Evolutionary conservation across 164 flowering plant species (phyloP), one percentile per base, ranked within the genome.

Genomic region (Piper betle): DNA sequence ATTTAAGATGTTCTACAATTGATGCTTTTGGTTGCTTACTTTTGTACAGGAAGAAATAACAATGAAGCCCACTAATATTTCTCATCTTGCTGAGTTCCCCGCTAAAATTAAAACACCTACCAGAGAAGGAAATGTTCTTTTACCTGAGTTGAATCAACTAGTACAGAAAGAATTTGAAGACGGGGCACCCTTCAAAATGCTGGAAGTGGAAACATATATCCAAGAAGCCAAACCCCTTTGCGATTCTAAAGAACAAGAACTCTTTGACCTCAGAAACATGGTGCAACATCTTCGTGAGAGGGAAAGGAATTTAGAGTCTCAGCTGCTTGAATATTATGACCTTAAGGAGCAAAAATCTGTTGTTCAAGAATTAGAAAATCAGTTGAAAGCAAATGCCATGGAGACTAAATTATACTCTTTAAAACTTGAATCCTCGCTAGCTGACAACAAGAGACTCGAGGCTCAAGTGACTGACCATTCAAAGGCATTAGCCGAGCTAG

Each of bases 301-400:
- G 71, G 99, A 88, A 79, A 78, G 74, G 62, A 68, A 58, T 58
- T 84, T 88, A 50, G 93, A 93, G 77, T 66, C 73, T 8, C 87
- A 86, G 48, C 62, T 93, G 73, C 81, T 93, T 0, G 97, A 93
- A 78, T 88, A 83, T 71, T 84, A 84, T 72, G 97, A 97, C 55
- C 84, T 91, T 19, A 84, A 86, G 67, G 97, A 88, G 70, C 92
- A 88, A 69, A 86, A 90, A 71, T 70, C 74, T 15, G 75, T 82
- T 8, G 77, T 83, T n/a, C 74, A 78, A 78, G 99, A 93, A 74
- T 84, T 90, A 18, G 84, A 84, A 41, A 93, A 84, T 64, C 81
- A 85, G 9, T 64, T 93, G 55, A 85, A 81, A 73, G 43, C 84
- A 4, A 82, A 75, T 66, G 72, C 71, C 20, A 76, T 82, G 84